Evolutionary conservation across 2,329 filamentous ascomycete genomes (phyloP), one percentile per base, ranked within the genome.

Genomic region (Venturia carpophila): DNA sequence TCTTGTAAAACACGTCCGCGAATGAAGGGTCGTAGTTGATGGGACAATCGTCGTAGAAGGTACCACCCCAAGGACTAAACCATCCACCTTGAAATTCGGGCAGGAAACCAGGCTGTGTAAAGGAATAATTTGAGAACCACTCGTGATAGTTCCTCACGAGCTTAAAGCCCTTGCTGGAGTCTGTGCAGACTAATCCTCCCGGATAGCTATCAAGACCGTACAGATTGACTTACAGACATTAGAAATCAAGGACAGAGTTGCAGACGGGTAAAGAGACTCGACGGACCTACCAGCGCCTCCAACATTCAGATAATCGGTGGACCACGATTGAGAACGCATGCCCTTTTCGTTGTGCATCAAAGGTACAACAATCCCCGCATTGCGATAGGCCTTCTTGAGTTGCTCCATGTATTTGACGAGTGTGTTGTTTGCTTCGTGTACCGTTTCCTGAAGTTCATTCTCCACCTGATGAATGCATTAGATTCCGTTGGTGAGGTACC

Each of bases 1-100:
- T 82, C 17, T 84, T 79, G 71, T 88, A 88, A 74, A 85, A 87
- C 6, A 88, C 71, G 66, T 87, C 87, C 1, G 83, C 84, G 68
- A 85, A 87, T 70, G 82, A 77, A 0, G 83, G 84, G 24, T 47
- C 42, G 21, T 49, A 45, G 7, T 63, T n/a, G 5, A 43, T 30
- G 37, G 45, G 43, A 24, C 62, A 63, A 11, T 63, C 62, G 27
- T 63, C 62, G 30, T 63, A 63, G 42, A 63, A 63, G 17, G n/a
- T 47, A 5, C 84, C 84, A 45, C 81, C 83, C 84, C 84, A 87
- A 0, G 83, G 82, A 61, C 85, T 84, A 71, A 85, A 87, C 1
- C 76, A 80, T 7, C 84, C 84, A 11, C 83, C 83, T 42, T 86
- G 82, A 71, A 86, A 85, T 66, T 86, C 84, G 0, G 83, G 81